Conservation (phyloP, 108 stramenopile species). For the Pseudonitzschia multistriata region DNA sequence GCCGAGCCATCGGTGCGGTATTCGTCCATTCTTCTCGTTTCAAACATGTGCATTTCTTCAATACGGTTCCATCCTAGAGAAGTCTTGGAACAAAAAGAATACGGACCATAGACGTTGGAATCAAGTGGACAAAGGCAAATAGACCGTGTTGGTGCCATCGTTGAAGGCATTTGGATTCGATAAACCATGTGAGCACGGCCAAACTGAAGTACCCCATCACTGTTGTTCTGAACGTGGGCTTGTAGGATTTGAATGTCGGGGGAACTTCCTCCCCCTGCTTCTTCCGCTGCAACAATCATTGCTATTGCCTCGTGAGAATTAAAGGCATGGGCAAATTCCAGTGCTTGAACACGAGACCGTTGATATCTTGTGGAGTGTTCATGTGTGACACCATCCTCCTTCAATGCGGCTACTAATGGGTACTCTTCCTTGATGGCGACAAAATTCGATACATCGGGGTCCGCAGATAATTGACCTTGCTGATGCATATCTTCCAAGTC, state of each 20-base stretch:
- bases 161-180: slow-evolving; percentile 27
- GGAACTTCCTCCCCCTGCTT: neutral
- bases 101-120: slow-evolving; percentile 18
- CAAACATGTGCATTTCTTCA: slow-evolving; percentile 3
- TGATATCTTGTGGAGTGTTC: slow-evolving; percentile 20
- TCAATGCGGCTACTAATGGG: neutral
- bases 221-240: neutral
- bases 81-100: slow-evolving; percentile 30
- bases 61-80: slow-evolving; percentile 4
- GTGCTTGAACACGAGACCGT: slow-evolving; percentile 1
- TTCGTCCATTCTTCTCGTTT: slow-evolving; percentile 3
- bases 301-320: slow-evolving; percentile 7
- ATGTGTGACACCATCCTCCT: slow-evolving; percentile 14
- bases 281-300: slow-evolving; percentile 3
- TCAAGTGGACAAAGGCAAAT: slow-evolving; percentile 14
- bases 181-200: slow-evolving; percentile 25
- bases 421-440: neutral
- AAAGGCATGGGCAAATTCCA: slow-evolving; percentile 8
- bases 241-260: slow-evolving; percentile 8
- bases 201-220: neutral
- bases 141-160: slow-evolving; percentile 10
- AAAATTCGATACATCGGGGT: neutral
- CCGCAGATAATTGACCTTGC: neutral
- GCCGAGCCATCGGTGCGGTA: slow-evolving; percentile 9
- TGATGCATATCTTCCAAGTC: neutral